Evolutionary conservation across 2,329 filamentous ascomycete genomes (phyloP).

Genomic region (Drechslerella stenobrocha): DNA sequence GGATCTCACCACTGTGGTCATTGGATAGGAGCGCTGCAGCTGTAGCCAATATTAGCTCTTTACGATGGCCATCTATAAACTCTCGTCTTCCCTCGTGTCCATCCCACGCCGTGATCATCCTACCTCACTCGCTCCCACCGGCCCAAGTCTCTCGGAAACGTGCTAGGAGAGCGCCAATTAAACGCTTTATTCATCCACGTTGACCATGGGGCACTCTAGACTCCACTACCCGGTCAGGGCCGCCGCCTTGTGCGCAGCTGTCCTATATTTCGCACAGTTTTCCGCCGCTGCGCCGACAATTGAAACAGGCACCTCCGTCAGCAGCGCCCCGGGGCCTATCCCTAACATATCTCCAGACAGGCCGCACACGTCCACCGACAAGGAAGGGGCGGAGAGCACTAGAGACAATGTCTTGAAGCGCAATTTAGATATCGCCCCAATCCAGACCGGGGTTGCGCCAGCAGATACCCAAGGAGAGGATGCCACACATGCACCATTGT

Average conservation of each 20-base stretch:
- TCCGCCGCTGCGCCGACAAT: conserved; percentile 20
- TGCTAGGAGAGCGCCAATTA: conserved; percentile 9
- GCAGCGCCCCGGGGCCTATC: conserved; percentile 22
- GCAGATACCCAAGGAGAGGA: no score
- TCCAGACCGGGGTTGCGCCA: no score
- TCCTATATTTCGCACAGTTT: conserved; percentile 7
- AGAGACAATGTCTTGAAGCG: conserved; percentile 4
- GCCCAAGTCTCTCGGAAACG: conserved; percentile 19
- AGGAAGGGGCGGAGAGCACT: not conserved
- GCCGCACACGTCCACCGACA: not conserved
- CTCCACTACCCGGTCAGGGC: not conserved
- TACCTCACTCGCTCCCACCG: not conserved
- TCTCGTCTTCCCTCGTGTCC: conserved; percentile 8
- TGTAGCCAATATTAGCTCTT: conserved; percentile 39
- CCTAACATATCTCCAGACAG: conserved; percentile 3
- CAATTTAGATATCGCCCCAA: not conserved
- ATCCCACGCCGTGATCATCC: conserved; percentile 23
- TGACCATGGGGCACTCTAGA: conserved; percentile 7
- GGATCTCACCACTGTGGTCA: not conserved
- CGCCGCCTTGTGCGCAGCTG: not conserved
- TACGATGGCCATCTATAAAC: conserved; percentile 7
- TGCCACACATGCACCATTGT: no score
- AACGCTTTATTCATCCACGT: not conserved
- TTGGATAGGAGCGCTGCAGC: conserved; percentile 1
- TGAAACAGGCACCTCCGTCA: conserved; percentile 25